Evolutionary conservation across 2,329 filamentous ascomycete species (phyloP).

Genomic region (Fusarium setosum): DNA sequence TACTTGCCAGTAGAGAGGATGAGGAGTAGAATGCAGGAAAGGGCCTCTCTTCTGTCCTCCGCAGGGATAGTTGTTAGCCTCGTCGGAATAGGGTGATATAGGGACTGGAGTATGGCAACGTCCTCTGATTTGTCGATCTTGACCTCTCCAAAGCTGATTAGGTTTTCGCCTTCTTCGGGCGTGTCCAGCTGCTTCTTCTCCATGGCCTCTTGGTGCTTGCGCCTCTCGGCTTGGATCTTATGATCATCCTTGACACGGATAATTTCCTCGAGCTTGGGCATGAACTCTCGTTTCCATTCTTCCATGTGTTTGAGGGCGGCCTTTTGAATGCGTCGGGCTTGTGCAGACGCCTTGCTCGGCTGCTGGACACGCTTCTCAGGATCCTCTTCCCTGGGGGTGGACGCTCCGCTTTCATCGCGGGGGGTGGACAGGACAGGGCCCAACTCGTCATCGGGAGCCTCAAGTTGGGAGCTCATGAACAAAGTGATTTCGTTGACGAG

Average conservation of each 20-base stretch:
- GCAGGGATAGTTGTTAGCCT: slow-evolving; percentile 67
- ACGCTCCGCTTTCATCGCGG: slow-evolving; percentile 18
- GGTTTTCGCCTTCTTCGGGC: slow-evolving; percentile 50
- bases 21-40: slow-evolving; percentile 78
- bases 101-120: slow-evolving; percentile 57
- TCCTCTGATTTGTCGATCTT: slow-evolving; percentile 51
- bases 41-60: slow-evolving; percentile 69
- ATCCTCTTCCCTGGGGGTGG: slow-evolving; percentile 21
- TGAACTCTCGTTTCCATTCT: slow-evolving; percentile 79
- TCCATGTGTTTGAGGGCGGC: slow-evolving; percentile 77
- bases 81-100: slow-evolving; percentile 65
- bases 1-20: slow-evolving; percentile 80
- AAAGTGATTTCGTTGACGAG: slow-evolving; percentile 63
- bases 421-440: slow-evolving; percentile 43
- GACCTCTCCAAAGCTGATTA: slow-evolving; percentile 54
- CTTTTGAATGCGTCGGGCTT: slow-evolving; percentile 51
- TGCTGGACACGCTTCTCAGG: slow-evolving; percentile 23
- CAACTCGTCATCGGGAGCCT: slow-evolving; percentile 49
- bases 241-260: slow-evolving; percentile 62
- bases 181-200: slow-evolving; percentile 50
- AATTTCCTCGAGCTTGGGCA: slow-evolving; percentile 78
- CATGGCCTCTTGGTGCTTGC: slow-evolving; percentile 56
- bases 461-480: slow-evolving; percentile 65
- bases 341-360: slow-evolving; percentile 31
- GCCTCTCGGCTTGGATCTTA: slow-evolving; percentile 59